Base-by-base conservation (phyloP, 2,329 filamentous ascomycete species). In the Didymosphaeria variabile region DNA sequence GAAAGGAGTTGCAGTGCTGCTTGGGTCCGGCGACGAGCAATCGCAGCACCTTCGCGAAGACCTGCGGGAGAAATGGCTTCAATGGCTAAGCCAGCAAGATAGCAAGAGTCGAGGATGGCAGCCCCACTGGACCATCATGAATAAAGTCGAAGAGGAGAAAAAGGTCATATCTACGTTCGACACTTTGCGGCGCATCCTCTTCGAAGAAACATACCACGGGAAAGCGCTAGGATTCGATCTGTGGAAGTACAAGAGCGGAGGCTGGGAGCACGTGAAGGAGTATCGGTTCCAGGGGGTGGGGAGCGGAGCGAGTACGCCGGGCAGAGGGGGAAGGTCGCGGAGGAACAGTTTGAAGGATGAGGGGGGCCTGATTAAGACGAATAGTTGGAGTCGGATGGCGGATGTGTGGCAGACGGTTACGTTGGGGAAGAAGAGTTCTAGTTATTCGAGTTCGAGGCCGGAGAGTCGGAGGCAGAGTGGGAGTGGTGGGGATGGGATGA, bases 41-140 rank as follows among this genome's bases (percentile, higher is more conserved):
- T 71, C 75, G 40, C 72, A 77, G 54, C 60, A 70, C 19, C 62
- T 82, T 10, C 79, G 80, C 57, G 64, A 61, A 53, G 61, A 70
- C n/a, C 62, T 82, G 12, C 79, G 80, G 57, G 64, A 61, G 6
- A 66, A 68, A 15, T 83, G 80, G 80, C 55, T 68, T 32, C 58
- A 69, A 3, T 80, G 76, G 26, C 63, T 83, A 13, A 82, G 79
- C 42, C 74, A 78, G 60, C 80, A 82, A 67, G 81, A 83, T 64
- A 69, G 69, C 13, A 75, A 74, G 2, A 69, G 69, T n/a, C 74
- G 74, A 3, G 76, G 73, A 0, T 79, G 77, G 66, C 71, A 71
- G 7, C 74, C 79, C 9, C 81, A 82, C 55, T 83, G 80, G 72
- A 83, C 80, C 12, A 74, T 82, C 17, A 82, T 82, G 81, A 82